A percentile compares a stretch with the other conserved stretches of the same genome.
Evolutionary conservation across 345 rosid genomes (phyloP).

Genomic region (Brassica juncea): DNA sequence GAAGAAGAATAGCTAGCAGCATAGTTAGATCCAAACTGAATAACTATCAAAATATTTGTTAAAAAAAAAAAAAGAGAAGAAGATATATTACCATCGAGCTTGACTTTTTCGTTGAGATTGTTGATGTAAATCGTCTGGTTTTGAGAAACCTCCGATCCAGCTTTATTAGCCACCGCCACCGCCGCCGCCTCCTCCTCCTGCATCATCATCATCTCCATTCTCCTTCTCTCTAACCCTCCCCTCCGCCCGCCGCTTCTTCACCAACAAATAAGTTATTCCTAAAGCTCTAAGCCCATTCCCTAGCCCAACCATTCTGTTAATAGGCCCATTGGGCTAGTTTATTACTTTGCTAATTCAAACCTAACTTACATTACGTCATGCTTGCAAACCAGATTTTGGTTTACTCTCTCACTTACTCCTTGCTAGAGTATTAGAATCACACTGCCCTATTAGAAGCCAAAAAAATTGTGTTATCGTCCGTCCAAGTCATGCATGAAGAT

Average conservation of each 20-base stretch:
- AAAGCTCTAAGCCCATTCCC: not conserved
- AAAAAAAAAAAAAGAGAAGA: not conserved
- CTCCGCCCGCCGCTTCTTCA: not conserved
- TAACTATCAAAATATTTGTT: too few species aligned
- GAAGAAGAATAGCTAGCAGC: not conserved
- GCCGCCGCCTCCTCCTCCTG: constrained; percentile 38
- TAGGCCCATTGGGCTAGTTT: not conserved
- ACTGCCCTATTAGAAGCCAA: not conserved
- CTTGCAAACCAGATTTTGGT: not conserved
- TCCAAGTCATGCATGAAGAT: too few species aligned
- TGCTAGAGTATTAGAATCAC: not conserved
- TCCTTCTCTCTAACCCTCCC: not conserved
- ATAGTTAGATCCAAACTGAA: too few species aligned
- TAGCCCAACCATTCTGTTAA: not conserved
- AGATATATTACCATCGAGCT: constrained; percentile 62
- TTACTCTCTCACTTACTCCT: too few species aligned
- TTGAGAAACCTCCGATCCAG: constrained; percentile 55
- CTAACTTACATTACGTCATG: not conserved
- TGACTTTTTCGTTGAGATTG: constrained; percentile 96
- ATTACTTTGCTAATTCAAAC: not conserved
- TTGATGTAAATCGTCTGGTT: constrained; percentile 93
- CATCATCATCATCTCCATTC: constrained; percentile 45
- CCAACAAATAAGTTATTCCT: not conserved
- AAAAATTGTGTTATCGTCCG: too few species aligned
- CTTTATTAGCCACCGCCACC: constrained; percentile 28